These are phyloP conservation scores for Zizania palustris DNA, from an alignment of 202 grass and related monocot genomes.

Conservation along the genomic window DNA sequence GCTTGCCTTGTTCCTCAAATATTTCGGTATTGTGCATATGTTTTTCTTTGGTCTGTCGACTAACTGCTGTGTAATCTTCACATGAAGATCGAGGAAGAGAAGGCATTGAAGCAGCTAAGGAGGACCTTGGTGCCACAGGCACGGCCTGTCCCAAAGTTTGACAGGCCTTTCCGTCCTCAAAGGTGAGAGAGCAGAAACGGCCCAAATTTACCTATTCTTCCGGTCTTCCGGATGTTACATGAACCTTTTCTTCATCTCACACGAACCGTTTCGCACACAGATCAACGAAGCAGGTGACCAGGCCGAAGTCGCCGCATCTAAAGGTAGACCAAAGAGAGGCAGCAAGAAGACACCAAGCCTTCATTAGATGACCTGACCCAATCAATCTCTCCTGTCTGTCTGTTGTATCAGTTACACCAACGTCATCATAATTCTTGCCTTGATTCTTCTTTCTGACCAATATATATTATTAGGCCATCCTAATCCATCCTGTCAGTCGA, in stretches of 20 bases:
- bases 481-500: slow-evolving; percentile 36
- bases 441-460: slow-evolving; percentile 44
- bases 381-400: slow-evolving; percentile 9
- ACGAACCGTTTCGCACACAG: slow-evolving; percentile 37
- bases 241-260: neutral
- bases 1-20: neutral
- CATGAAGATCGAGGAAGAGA: slow-evolving; percentile 92
- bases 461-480: neutral
- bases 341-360: slow-evolving; percentile 51
- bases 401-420: slow-evolving; percentile 23
- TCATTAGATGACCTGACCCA: slow-evolving; percentile 87
- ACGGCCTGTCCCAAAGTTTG: slow-evolving; percentile 79
- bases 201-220: neutral
- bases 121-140: slow-evolving; percentile 86
- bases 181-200: slow-evolving; percentile 53
- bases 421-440: slow-evolving; percentile 19
- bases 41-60: neutral
- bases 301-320: slow-evolving; percentile 66
- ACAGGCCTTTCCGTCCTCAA: slow-evolving; percentile 75
- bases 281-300: slow-evolving; percentile 73
- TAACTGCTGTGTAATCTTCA: slow-evolving; percentile 5
- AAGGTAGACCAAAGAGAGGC: slow-evolving; percentile 65
- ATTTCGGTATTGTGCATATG: neutral
- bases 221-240: neutral
- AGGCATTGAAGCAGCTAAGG: slow-evolving; percentile 84